Evolutionary conservation across 495 filamentous ascomycete species (phyloP), one percentile per base, ranked within the genome.

Genomic region (Opeltia flavorubescens): DNA sequence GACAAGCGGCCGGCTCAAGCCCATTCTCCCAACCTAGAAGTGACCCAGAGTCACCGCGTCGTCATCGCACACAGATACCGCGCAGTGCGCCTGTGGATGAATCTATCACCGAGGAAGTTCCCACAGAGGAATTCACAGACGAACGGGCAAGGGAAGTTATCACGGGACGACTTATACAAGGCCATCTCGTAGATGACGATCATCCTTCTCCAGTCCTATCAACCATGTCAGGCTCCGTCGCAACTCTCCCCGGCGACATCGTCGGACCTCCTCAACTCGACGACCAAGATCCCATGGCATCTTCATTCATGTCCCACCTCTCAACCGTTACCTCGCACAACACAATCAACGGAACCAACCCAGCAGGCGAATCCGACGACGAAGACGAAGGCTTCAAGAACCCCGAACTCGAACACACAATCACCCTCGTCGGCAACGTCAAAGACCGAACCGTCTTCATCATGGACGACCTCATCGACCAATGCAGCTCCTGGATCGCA

Each of bases 391-490:
- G 76, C 15, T 74, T 82, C 42, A 73, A 76, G 48, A 76, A 84
- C 51, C 75, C 76, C 13, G 80, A 81, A 49, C 67, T 86, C 30
- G 91, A 98, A 62, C 84, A 85, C 61, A 95, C 87, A 68, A 89
- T 96, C 55, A 98, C 91, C 2, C 69, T 98, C 43, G 93, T 98
- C 27, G 91, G 91, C 49, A 85, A 96, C 52, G 91, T 98, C 44
- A 78, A 76, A 54, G 78, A 82, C 61, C 77, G 81, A 46, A 77
- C 84, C 2, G 91, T 95, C 30, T 81, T 98, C 62, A 83, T 98
- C 50, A 82, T 98, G 41, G 91, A 98, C 67, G 91, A 98, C 63
- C 94, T 98, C 84, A 95, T 98, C 55, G 91, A 98, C 67, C 94
- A 94, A 62, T 78, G 86, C 24, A 86, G 85, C 18, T 93, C 86